These are phyloP conservation scores for Sugiyamaella pinicola DNA, from an alignment of 1,139 yeast species.

Conservation along the genomic window DNA sequence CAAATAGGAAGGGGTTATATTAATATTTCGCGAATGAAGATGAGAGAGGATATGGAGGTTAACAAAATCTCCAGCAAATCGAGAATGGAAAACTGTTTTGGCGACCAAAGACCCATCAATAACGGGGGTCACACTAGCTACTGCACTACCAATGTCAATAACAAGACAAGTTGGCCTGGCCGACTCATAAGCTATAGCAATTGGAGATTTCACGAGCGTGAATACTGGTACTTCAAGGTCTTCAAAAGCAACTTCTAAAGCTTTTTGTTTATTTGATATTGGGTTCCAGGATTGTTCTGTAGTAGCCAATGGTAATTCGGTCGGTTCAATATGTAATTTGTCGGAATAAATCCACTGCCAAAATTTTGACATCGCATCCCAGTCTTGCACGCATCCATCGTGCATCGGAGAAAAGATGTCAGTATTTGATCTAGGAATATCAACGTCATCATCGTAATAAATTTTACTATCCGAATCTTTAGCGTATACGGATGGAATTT, in stretches of 20 bases:
- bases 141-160: constrained; percentile 42
- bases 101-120: constrained; percentile 66
- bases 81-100: constrained; percentile 42
- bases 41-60: constrained; percentile 42
- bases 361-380: constrained; percentile 47
- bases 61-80: constrained; percentile 48
- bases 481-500: constrained; percentile 63
- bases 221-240: constrained; percentile 80
- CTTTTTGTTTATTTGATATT: constrained; percentile 63
- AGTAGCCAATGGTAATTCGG: constrained; percentile 73
- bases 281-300: constrained; percentile 91
- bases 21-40: constrained; percentile 36
- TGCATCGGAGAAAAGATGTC: constrained; percentile 45
- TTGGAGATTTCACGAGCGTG: constrained; percentile 78
- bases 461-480: constrained; percentile 31
- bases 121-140: constrained; percentile 81
- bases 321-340: constrained; percentile 54
- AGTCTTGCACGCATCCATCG: constrained; percentile 49
- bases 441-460: constrained; percentile 42
- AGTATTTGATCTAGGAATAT: constrained; percentile 41
- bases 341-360: constrained; percentile 45
- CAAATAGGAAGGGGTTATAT: constrained; percentile 41
- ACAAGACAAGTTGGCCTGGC: constrained; percentile 44
- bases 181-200: constrained; percentile 67
- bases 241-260: constrained; percentile 77